Evolutionary conservation across 805 yeast species (phyloP).

Genomic region (Zygotorulaspora florentina): DNA sequence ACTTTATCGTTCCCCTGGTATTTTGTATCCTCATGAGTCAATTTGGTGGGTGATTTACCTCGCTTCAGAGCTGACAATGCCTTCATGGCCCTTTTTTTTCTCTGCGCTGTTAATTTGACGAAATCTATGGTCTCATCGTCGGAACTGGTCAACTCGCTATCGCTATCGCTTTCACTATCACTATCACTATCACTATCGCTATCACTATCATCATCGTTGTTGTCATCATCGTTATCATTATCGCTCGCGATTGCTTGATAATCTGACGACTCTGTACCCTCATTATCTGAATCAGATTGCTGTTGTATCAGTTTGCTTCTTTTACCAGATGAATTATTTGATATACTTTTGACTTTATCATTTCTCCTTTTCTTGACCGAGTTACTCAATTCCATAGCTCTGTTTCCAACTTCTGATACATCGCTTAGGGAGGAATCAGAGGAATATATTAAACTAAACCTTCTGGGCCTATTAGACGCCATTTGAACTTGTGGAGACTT

Average conservation of each 20-base stretch:
- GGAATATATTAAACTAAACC: constrained; percentile 44
- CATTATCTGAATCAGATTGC: constrained; percentile 24
- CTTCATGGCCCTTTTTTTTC: constrained; percentile 53
- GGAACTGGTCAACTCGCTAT: constrained; percentile 42
- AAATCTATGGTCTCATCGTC: constrained; percentile 70
- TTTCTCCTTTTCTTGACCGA: constrained; percentile 15
- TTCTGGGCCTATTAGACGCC: constrained; percentile 33
- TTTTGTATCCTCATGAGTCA: constrained; percentile 8
- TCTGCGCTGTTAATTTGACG: constrained; percentile 64
- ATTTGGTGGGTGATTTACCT: constrained; percentile 33
- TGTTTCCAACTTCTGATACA: constrained; percentile 34
- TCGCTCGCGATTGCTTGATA: constrained; percentile 32
- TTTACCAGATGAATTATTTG: constrained; percentile 30
- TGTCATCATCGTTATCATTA: constrained; percentile 30
- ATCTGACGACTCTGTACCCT: constrained; percentile 24
- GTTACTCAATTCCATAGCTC: constrained; percentile 16
- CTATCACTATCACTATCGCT: constrained; percentile 41
- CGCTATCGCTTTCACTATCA: constrained; percentile 35
- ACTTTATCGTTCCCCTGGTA: constrained; percentile 1
- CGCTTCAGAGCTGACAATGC: constrained; percentile 39
- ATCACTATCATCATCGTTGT: constrained; percentile 28
- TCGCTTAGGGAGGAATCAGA: constrained; percentile 40
- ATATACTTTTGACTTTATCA: constrained; percentile 21
- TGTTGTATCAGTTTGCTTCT: constrained; percentile 37
- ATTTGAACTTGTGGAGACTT: constrained; percentile 1